phyloP scores from a whole-genome alignment of 352 stramenopile species.

The Phytophthora constricta region DNA sequence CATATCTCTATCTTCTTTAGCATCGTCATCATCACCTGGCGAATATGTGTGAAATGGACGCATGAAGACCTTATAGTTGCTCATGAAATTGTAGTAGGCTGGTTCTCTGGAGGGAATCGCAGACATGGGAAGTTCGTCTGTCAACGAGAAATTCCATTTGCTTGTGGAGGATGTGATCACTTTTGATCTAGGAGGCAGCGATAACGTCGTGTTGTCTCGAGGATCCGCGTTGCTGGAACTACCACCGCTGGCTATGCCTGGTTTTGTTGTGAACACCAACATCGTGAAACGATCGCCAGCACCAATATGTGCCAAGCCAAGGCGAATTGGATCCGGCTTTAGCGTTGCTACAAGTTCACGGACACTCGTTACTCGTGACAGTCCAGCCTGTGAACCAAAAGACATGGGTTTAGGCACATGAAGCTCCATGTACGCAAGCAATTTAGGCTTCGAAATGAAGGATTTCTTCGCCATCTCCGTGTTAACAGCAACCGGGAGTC shows the following conservation, averaged over 20 bases:
- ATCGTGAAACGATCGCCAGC: conserved; percentile 56
- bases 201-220: conserved; percentile 1
- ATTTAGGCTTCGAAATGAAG: conserved; percentile 34
- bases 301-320: conserved; percentile 44
- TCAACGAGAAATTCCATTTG: conserved; percentile 54
- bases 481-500: conserved; percentile 17
- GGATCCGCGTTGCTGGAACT: not conserved
- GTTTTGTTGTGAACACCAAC: conserved; percentile 57
- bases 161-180: not conserved
- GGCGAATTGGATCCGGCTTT: conserved; percentile 31
- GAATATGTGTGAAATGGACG: conserved; percentile 8
- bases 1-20: conserved; percentile 8
- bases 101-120: conserved; percentile 59
- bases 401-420: conserved; percentile 14
- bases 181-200: no score
- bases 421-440: conserved; percentile 59
- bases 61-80: conserved; percentile 60
- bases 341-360: conserved; percentile 38
- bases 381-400: not conserved
- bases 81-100: conserved; percentile 63
- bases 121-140: conserved; percentile 29
- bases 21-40: conserved; percentile 6
- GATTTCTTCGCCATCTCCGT: conserved; percentile 13
- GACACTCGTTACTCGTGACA: conserved; percentile 36
- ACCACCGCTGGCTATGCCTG: conserved; percentile 22